phyloP scores from a whole-genome alignment of 768 basidiomycete species.

The Serendipita sp. region DNA sequence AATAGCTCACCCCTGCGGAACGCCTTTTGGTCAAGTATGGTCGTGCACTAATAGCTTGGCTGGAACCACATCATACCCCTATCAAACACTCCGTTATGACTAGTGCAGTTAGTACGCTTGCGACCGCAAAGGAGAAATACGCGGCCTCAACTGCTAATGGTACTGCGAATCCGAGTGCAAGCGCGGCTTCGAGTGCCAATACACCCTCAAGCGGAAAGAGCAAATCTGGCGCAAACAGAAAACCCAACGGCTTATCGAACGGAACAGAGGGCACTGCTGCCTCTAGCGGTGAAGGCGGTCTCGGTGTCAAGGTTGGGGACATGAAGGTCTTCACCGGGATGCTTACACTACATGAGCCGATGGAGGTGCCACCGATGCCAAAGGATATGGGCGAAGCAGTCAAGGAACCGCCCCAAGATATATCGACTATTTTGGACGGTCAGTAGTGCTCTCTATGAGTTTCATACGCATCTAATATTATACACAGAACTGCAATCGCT shows the following conservation, averaged over 20 bases:
- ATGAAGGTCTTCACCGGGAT: slow-evolving; percentile 2
- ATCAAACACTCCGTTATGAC: slow-evolving; percentile 59
- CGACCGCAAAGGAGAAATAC: slow-evolving; percentile 1
- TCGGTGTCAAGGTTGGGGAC: slow-evolving; percentile 3
- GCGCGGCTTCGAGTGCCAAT: slow-evolving; percentile 43
- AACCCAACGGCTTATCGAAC: slow-evolving; percentile 21
- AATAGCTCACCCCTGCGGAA: slow-evolving; percentile 54
- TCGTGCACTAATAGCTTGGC: slow-evolving; percentile 50
- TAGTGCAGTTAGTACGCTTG: slow-evolving; percentile 33
- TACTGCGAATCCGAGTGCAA: slow-evolving; percentile 25
- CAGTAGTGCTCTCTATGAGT: slow-evolving; percentile 9
- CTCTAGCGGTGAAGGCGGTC: slow-evolving; percentile 45
- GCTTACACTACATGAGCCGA: not conserved
- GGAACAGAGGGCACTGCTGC: slow-evolving; percentile 23
- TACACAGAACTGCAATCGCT: slow-evolving; percentile 37
- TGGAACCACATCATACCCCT: slow-evolving; percentile 60
- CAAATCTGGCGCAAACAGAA: slow-evolving; percentile 17
- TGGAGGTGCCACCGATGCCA: slow-evolving; percentile 33
- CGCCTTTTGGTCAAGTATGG: slow-evolving; percentile 40
- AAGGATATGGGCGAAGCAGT: slow-evolving; percentile 26
- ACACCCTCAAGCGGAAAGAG: slow-evolving; percentile 34
- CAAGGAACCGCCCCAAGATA: slow-evolving; percentile 26
- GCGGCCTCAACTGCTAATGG: not conserved
- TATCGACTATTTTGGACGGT: slow-evolving; percentile 48
- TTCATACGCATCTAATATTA: not conserved